Conservation (phyloP, 2,329 filamentous ascomycete species). For the Aspergillus sp. region DNA sequence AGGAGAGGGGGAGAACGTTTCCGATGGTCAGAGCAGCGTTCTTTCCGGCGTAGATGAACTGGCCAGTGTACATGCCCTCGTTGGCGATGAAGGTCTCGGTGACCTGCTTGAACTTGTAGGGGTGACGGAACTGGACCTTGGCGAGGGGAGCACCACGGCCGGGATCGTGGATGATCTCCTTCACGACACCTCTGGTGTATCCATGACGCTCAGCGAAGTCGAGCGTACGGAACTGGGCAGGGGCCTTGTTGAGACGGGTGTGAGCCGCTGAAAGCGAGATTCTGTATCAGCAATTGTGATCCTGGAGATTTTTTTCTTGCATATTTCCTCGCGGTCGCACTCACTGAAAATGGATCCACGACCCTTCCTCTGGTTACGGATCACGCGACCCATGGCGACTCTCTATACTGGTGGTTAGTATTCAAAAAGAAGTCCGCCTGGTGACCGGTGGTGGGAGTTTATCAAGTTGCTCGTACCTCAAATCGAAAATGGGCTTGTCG, state of each 20-base stretch:
- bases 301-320: constrained; percentile 6
- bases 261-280: constrained; percentile 57
- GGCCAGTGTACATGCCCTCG: constrained; percentile 99
- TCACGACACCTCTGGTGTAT: constrained; percentile 95
- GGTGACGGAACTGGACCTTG: constrained; percentile 93
- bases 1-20: constrained; percentile 91
- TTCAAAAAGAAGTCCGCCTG: constrained; percentile 21
- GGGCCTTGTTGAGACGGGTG: constrained; percentile 90
- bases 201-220: constrained; percentile 97
- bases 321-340: constrained; percentile 41
- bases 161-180: constrained; percentile 98
- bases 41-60: constrained; percentile 99
- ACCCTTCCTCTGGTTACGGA: constrained; percentile 73
- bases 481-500: constrained; percentile 39
- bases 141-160: constrained; percentile 97
- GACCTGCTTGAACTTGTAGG: constrained; percentile 96
- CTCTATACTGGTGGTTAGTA: constrained; percentile 36
- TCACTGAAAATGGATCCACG: constrained; percentile 73
- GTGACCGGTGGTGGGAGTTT: constrained; percentile 24
- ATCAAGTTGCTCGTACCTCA: constrained; percentile 34
- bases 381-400: constrained; percentile 62
- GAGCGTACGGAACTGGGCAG: constrained; percentile 93
- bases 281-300: constrained; percentile 28
- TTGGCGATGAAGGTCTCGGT: constrained; percentile 99
- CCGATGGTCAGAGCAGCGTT: constrained; percentile 94